Conservation (phyloP, 2,329 filamentous ascomycete species). For the Neophaeococcomyces mojaviensis region DNA sequence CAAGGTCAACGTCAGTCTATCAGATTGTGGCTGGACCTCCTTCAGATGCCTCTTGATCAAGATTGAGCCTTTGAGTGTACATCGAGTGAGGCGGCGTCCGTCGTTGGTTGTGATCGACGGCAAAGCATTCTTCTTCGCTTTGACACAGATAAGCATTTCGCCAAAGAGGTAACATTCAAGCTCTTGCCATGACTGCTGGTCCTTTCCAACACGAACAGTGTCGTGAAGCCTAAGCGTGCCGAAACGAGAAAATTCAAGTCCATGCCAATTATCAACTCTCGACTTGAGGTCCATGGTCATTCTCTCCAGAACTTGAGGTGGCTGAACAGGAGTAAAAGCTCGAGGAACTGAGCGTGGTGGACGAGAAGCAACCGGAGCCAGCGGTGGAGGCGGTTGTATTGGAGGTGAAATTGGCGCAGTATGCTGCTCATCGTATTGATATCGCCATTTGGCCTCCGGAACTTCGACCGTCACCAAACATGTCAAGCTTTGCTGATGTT, state of each 20-base stretch:
- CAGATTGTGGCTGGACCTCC: slow-evolving; percentile 63
- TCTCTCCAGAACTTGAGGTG: slow-evolving; percentile 68
- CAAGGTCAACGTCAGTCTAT: slow-evolving; percentile 79
- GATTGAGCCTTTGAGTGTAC: slow-evolving; percentile 92
- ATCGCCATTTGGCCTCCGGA: slow-evolving; percentile 81
- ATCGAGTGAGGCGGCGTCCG: slow-evolving; percentile 61
- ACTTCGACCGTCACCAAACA: slow-evolving; percentile 93
- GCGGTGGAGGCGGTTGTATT: not conserved
- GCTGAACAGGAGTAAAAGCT: slow-evolving; percentile 49
- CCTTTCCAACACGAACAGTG: slow-evolving; percentile 87
- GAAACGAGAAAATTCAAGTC: slow-evolving; percentile 77
- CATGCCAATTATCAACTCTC: slow-evolving; percentile 98
- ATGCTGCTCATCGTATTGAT: slow-evolving; percentile 65
- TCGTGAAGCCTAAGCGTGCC: slow-evolving; percentile 86
- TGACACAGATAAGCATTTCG: slow-evolving; percentile 99
- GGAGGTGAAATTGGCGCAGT: slow-evolving; percentile 46
- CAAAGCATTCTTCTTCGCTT: slow-evolving; percentile 74
- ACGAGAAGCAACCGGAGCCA: slow-evolving; percentile 53
- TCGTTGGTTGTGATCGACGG: slow-evolving; percentile 59
- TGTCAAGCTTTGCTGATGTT: slow-evolving; percentile 89
- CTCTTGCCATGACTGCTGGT: slow-evolving; percentile 94
- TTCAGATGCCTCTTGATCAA: slow-evolving; percentile 97
- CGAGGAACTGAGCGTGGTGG: not conserved
- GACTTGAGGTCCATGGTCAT: slow-evolving; percentile 76
- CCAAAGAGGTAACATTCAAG: slow-evolving; percentile 93